Evolutionary conservation across 805 yeast genomes (phyloP).

Genomic region (Wickerhamiella azymoides): DNA sequence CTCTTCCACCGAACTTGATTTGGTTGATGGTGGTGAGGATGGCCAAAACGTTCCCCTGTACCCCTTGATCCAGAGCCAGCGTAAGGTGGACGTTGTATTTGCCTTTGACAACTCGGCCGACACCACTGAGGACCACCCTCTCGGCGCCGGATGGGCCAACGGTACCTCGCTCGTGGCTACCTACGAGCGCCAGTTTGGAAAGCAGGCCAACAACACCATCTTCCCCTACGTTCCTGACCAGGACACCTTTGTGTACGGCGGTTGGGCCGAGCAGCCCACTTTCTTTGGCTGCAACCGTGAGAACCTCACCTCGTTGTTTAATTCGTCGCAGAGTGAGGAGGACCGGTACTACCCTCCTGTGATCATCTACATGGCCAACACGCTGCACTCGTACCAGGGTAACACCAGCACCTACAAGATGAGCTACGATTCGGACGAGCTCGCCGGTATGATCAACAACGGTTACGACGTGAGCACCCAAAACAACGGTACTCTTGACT

Average conservation of each 20-base stretch:
- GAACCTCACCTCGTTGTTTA: slow-evolving; percentile 39
- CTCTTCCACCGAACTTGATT: slow-evolving; percentile 30
- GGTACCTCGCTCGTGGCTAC: slow-evolving; percentile 48
- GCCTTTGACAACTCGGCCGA: slow-evolving; percentile 63
- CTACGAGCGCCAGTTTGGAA: slow-evolving; percentile 41
- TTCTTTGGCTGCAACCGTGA: slow-evolving; percentile 62
- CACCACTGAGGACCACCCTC: slow-evolving; percentile 44
- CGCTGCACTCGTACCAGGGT: slow-evolving; percentile 43
- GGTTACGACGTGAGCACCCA: slow-evolving; percentile 57
- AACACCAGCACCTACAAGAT: slow-evolving; percentile 56
- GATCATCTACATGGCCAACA: slow-evolving; percentile 54
- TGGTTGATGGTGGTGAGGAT: slow-evolving; percentile 70
- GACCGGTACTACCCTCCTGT: slow-evolving; percentile 41
- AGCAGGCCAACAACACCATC: slow-evolving; percentile 40
- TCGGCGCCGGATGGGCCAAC: slow-evolving; percentile 51
- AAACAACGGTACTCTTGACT: slow-evolving; percentile 46
- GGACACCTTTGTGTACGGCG: slow-evolving; percentile 36
- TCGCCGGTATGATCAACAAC: slow-evolving; percentile 43
- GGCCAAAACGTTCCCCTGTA: slow-evolving; percentile 47
- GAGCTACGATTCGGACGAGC: slow-evolving; percentile 42
- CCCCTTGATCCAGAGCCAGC: slow-evolving; percentile 46
- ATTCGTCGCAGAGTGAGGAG: slow-evolving; percentile 32
- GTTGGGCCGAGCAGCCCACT: slow-evolving; percentile 48
- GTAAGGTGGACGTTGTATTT: slow-evolving; percentile 49
- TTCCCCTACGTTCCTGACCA: slow-evolving; percentile 65